Base-by-base conservation (phyloP, 2,329 filamentous ascomycete genomes). In the Huntiella abstrusa region DNA sequence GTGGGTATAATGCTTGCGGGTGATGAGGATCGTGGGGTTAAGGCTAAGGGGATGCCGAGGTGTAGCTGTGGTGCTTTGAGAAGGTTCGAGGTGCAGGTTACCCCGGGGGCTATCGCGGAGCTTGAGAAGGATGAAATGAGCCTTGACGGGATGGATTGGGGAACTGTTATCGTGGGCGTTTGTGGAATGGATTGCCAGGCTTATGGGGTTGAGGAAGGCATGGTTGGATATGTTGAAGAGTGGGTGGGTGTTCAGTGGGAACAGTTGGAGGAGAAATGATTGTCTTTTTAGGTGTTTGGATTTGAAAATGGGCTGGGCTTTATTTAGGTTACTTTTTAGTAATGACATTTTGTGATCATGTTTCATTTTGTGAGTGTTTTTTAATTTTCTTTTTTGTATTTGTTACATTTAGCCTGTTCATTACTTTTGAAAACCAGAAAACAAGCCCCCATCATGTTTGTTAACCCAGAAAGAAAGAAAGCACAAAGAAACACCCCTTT, bases 201-300 rank as follows among this genome's bases (percentile, higher is more conserved):
- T 12, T 60, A 60, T 4, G 71, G 72, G 1, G 69, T 75, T 5
- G 60, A 62, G 10, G 65, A 70, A 33, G 81, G 77, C 0, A 70
- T 77, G 56, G 73, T 77, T 1, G 83, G 79, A 1, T 96, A 92
- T 62, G 56, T 86, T 13, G 91, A 96, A 66, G 91, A 98, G 62
- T 98, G 91, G 88, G 77, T 74, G n/a, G 91, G 88, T 5, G 91
- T 96, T 52, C 91, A 98, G 62, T 98, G 88, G 91, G 91, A 98
- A 63, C 87, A 95, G 61, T 56, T 76, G 51, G 59, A 58, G 32
- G 67, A 64, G 8, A 28, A 28, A 28, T 28, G 22, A 28, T 28
- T 28, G 22, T 28, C 22, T 28, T 28, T 28, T 28, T 36, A 36
- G 34, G 15, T 36, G 34, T 36, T n/a, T 36, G 12, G 15, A 36